Evolutionary conservation across 2,329 filamentous ascomycete species (phyloP), one percentile per base, ranked within the genome.

Genomic region (Plectosphaerella cucumerina): DNA sequence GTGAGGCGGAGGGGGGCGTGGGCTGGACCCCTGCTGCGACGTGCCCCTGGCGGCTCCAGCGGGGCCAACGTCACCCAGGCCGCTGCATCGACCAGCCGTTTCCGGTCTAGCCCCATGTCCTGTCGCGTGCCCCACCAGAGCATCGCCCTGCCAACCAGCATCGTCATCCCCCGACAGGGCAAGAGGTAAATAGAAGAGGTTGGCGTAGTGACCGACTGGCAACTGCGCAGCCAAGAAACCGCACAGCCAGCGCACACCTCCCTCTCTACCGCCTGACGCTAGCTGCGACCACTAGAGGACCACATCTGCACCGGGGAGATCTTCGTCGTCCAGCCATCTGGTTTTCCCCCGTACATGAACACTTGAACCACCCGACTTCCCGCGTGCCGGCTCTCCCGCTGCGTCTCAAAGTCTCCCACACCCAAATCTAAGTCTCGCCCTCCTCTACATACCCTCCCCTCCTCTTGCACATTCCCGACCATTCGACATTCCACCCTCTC

Each of bases 361-460:
- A 44, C 10, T 17, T 22, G 17, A 20, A 44, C 42, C 42, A 12
- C 22, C 20, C 15, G 11, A 14, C 21, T 18, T 43, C 41, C 41
- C 18, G 17, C 41, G 41, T 43, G 42, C 17, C 42, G n/a, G 23
- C 42, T 31, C 26, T 21, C 22, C 20, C 42, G 22, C 15, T 44
- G n/a, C 39, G 20, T 44, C 21, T 44, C 21, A 21, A 44, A 23
- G 42, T 21, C 23, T 47, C 44, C 20, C 9, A 37, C 47, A 18
- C 47, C 47, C 37, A 48, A 53, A 52, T 52, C 55, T 55, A 39
- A 56, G 46, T 52, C 45, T 41, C 51, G 42, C 53, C 46, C 56
- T 41, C n/a, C n/a, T n/a, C n/a, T n/a, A n/a, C n/a, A n/a, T n/a
- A n/a, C n/a, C n/a, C n/a, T n/a, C n/a, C 39, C 49, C 44, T 34